Percentiles rank a stretch among this genome's conserved stretches.
Conservation (phyloP, 768 basidiomycete genomes). For the Auricularia cornea region DNA sequence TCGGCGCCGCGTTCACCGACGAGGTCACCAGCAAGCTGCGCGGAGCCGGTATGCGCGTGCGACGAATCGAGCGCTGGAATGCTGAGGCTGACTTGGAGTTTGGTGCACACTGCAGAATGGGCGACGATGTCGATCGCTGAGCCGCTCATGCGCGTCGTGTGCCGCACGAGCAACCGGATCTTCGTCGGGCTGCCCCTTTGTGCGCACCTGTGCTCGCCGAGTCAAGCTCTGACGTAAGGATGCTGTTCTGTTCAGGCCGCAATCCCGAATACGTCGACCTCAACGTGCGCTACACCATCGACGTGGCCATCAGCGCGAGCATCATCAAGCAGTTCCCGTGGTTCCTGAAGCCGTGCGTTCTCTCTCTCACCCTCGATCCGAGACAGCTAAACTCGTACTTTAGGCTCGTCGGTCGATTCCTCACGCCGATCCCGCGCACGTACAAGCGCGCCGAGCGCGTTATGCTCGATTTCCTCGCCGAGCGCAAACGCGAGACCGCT, state of each 20-base stretch:
- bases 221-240: too few relatives aligned
- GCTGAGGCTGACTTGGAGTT: too few relatives aligned
- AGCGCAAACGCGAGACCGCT: slow-evolving; percentile 16
- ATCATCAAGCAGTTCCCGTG: slow-evolving; percentile 10
- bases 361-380: too few relatives aligned
- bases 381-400: too few relatives aligned
- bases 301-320: slow-evolving; percentile 23
- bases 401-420: slow-evolving; percentile 2
- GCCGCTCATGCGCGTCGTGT: slow-evolving; percentile 20
- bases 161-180: slow-evolving; percentile 24
- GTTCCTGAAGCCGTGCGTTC: slow-evolving; percentile 11
- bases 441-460: slow-evolving; percentile 8
- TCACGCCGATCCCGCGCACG: slow-evolving; percentile 2
- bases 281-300: slow-evolving; percentile 27
- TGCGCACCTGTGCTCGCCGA: slow-evolving; percentile 7
- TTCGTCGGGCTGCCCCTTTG: slow-evolving; percentile 29
- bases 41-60: too few relatives aligned
- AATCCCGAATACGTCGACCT: slow-evolving; percentile 1
- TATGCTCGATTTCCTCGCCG: slow-evolving; percentile 24
- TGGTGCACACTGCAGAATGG: slow-evolving; percentile 21
- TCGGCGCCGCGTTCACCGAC: slow-evolving; percentile 32
- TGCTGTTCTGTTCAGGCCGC: neutral
- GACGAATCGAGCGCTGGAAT: too few relatives aligned
- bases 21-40: slow-evolving; percentile 15
- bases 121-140: slow-evolving; percentile 12